Percentiles rank a stretch among this genome's conserved stretches.
phyloP scores from a whole-genome alignment of 192 early-diverging fungal genomes.

The Entomortierella lignicola region DNA sequence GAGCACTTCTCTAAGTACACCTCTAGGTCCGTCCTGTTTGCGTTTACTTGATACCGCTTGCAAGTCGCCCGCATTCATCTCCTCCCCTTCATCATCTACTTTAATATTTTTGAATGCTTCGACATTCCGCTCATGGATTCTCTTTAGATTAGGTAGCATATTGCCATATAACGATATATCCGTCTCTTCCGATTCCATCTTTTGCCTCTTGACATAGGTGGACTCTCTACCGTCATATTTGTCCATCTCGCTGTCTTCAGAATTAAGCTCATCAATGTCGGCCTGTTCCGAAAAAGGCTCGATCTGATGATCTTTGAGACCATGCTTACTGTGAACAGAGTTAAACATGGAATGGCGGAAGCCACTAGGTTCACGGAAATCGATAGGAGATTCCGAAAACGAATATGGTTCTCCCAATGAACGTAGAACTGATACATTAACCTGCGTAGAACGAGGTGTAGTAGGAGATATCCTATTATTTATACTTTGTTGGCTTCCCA shows the following conservation, averaged over 20 bases:
- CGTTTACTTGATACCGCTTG: conserved; percentile 18
- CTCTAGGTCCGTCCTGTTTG: conserved; percentile 11
- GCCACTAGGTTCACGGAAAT: conserved; percentile 12
- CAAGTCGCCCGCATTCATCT: neutral
- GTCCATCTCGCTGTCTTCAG: neutral
- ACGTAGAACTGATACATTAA: conserved; percentile 5
- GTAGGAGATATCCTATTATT: conserved; percentile 22
- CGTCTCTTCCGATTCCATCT: neutral
- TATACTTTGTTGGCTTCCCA: conserved; percentile 10
- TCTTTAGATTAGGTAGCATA: too few species aligned
- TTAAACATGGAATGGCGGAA: neutral
- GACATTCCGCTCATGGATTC: too few species aligned
- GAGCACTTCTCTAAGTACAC: conserved; percentile 9
- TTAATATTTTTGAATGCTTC: too few species aligned
- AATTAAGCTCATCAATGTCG: conserved; percentile 3
- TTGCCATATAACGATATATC: neutral
- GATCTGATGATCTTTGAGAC: conserved; percentile 16
- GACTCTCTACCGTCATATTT: conserved; percentile 4
- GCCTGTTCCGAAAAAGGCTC: conserved; percentile 33
- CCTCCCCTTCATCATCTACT: neutral
- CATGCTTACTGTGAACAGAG: neutral
- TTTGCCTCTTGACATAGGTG: conserved; percentile 9
- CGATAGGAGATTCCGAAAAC: conserved; percentile 20
- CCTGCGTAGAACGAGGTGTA: conserved; percentile 29
- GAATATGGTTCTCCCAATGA: conserved; percentile 1